Evolutionary conservation across 2,329 filamentous ascomycete species (phyloP), one percentile per base, ranked within the genome.

Genomic region (Talaromyces pinophilus): DNA sequence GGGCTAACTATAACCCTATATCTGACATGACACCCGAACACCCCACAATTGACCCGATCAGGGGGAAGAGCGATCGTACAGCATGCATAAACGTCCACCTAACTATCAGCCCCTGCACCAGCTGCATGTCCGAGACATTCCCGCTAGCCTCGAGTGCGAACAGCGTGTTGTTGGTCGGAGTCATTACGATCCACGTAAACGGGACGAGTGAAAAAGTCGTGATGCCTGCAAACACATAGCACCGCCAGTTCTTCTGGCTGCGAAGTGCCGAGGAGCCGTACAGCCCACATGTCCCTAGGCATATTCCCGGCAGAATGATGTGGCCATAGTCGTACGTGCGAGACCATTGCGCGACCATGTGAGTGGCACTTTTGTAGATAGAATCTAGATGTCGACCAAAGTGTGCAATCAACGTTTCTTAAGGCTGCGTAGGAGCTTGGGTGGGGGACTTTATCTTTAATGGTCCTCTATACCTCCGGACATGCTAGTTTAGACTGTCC

Each of bases 141-240:
- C 38, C 13, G 46, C 46, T 19, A 2, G n/a, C 46, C 46, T 50
- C 46, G 42, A 74, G 57, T 38, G 60, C 19, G 62, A 77, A 76
- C 44, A 77, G 67, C 28, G 33, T 62, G 62, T 77, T 70, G 62
- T 79, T 80, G 5, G 76, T 79, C 3, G 75, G 72, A 17, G 62
- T 70, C 76, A 79, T 78, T 19, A 74, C 63, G 11, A 75, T 25
- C 76, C 72, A 78, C 2, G 78, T 80, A 64, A 79, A 80, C 1
- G 78, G 77, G 19, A 79, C 69, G 67, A 79, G 78, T 50, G 52
- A 35, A 11, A 79, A 52, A 1, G 77, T 78, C 7, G 68, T 67
- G 1, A 68, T 52, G 28, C 69, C 75, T 5, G 75, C 76, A 11
- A 70, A 25, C 0, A 67, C 70, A 50, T 68, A 68, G 10, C 50